Evolutionary conservation across 306 rosid species (phyloP), one percentile per base, ranked within the genome.

Genomic region (Quercus bicolor): DNA sequence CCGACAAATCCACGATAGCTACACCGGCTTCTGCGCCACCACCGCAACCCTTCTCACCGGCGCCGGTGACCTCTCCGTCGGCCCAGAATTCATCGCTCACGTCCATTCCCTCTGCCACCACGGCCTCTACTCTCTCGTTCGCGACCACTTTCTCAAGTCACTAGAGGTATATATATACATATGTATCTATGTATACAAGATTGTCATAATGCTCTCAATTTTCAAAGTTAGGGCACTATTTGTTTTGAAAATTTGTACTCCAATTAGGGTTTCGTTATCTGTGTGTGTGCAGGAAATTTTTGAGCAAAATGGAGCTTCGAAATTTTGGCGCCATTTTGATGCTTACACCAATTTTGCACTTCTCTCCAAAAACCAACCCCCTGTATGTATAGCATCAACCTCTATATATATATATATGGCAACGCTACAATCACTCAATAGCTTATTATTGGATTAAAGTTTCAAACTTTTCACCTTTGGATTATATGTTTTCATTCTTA

Each of bases 271-370:
- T 29, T 33, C 15, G 18, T 12, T 66, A 1, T 33, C 71, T 66
- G 5, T 33, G 71, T 28, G 52, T 29, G 53, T 77, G 54, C 82
- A 93, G 97, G 90, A 85, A 74, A 85, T 89, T 26, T 94, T 94
- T 80, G 92, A 94, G 77, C 82, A 79, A 75, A 89, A 87, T 55
- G 98, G 95, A 75, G 91, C 97, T 1, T 84, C 83, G 33, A 93
- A 76, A 73, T 94, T 94, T 80, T 94, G 98, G 98, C 81, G 82
- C 66, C 94, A 89, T 59, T 94, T 94, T 79, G 94, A 85, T 54
- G 81, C 86, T 52, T 91, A 85, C 34, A 33, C 79, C 82, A 77
- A 80, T 56, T 70, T 80, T 80, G 80, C 80, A 9, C 52, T 55
- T 56, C 79, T 81, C 24, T 81, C 72, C 64, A 77, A 79, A 82